phyloP scores from a whole-genome alignment of 208 protist species.

The Novymonas esmeraldas region DNA sequence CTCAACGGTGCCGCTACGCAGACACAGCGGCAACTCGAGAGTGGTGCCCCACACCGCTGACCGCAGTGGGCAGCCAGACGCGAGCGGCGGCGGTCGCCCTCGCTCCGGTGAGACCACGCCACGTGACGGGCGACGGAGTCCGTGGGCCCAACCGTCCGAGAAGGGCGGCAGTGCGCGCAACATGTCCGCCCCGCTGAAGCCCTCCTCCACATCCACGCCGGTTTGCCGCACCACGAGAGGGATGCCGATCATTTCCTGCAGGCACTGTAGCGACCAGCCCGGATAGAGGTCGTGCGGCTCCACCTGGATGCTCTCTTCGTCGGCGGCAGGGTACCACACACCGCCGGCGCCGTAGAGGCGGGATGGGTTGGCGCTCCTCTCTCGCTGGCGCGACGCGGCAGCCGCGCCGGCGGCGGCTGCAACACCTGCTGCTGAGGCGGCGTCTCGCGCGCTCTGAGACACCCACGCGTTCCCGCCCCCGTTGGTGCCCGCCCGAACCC shows the following conservation, averaged over 20 bases:
- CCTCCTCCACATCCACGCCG: constrained; percentile 31
- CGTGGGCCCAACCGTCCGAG: neutral
- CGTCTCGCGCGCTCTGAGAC: neutral
- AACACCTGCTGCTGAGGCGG: constrained; percentile 5
- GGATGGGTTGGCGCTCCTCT: constrained; percentile 12
- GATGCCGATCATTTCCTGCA: constrained; percentile 48
- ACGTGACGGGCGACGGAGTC: neutral
- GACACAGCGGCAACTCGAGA: constrained; percentile 41
- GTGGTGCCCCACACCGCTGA: constrained; percentile 36
- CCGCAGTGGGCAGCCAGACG: constrained; percentile 21
- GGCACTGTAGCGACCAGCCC: constrained; percentile 54
- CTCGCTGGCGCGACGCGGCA: constrained; percentile 3
- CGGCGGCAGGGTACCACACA: constrained; percentile 18
- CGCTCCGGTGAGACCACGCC: neutral
- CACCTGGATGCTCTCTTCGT: constrained; percentile 43
- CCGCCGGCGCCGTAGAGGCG: constrained; percentile 10
- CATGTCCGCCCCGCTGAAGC: constrained; percentile 3
- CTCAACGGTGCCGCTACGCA: constrained; percentile 32
- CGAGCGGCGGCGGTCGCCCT: constrained; percentile 4
- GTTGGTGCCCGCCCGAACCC: constrained; percentile 4
- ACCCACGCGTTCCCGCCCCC: neutral
- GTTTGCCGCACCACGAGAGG: constrained; percentile 36
- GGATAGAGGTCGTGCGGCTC: constrained; percentile 40
- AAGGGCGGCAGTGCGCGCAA: constrained; percentile 6
- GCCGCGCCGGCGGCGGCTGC: too few species aligned